Base-by-base conservation (phyloP, 2,329 filamentous ascomycete genomes). In the Aspergillus uvarum region DNA sequence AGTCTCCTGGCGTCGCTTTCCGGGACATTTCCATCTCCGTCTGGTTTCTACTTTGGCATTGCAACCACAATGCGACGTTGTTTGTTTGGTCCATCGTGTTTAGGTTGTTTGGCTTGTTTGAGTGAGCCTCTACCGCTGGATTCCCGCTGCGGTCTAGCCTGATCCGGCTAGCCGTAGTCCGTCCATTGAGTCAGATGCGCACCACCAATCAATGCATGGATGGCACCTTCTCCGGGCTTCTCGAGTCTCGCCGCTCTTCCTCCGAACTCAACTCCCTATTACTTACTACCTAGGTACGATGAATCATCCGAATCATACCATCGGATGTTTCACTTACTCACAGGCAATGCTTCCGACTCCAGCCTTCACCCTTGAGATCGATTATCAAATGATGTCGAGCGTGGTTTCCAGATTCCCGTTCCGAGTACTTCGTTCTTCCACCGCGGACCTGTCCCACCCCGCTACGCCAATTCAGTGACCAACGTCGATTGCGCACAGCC, bases 311-410 rank as follows among this genome's bases (percentile, higher is more conserved):
- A 35, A 35, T 35, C 32, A 16, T 35, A 35, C 32, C 38, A 44
- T 19, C 4, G 50, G 32, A n/a, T 48, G 26, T 35, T 32, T 47
- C 32, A 32, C 21, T 22, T n/a, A 19, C 35, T n/a, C 35, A n/a
- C 35, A 19, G 11, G 26, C 31, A 26, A 24, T 31, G 21, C 22
- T 35, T 31, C 22, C 52, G 24, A 35, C 47, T 35, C 21, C 51
- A 29, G 38, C n/a, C 32, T 32, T 35, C 49, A 12, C 48, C 51
- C 24, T 19, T 19, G 47, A 14, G 4, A 22, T 8, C 22, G 44
- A 22, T 16, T 26, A 31, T 53, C 51, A 61, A 61, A 67, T 56
- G 53, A 67, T 67, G 65, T 64, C 63, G 54, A 65, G 59, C 65
- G 59, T 59, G 47, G 59, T 67, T 54, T 56, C 61, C 51, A 49